Evolutionary conservation across 78 protist species (phyloP), one percentile per base, ranked within the genome.

Genomic region (Dictyostelium firmibasis): DNA sequence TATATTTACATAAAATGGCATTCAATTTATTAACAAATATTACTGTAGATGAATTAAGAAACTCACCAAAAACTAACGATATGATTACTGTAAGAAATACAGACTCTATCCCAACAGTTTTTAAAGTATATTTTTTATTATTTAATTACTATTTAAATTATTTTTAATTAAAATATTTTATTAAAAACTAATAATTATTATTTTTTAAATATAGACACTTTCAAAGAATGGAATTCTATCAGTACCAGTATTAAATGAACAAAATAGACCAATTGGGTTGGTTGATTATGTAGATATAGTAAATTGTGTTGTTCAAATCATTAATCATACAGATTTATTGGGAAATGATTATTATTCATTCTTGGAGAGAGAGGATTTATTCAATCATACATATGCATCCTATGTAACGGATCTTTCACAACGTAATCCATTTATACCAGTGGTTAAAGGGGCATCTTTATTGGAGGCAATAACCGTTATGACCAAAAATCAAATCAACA

Each of bases 201-300:
- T n/a, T n/a, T n/a, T n/a, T n/a, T n/a, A n/a, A n/a, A n/a, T n/a
- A 33, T n/a, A 89, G 94, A 81, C 44, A 29, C 29, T 89, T 7
- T 47, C 94, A 27, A 81, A 69, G 10, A 79, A 89, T 67, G 75
- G 75, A 44, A 89, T 89, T 35, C 11, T 89, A 18, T 78, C 94
- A 69, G 94, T 84, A 3, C 94, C 94, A 81, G 94, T 89, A 44
- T 23, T 89, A 20, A 89, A 89, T 70, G 94, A 89, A 81, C 57
- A 44, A n/a, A 81, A 70, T 69, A 60, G 79, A 76, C 94, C 94
- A 44, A 81, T 81, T 44, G 94, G 94, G 0, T 47, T 89, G 20
- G 82, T 89, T 1, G 94, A 89, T 50, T 89, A 36, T 81, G 94
- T 89, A 14, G 94, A 89, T 81, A 89, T 89, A 16, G 94, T 89